These are phyloP conservation scores for Tolypocladium tropicale DNA, from an alignment of 2,329 filamentous ascomycete genomes.

Conservation along the genomic window DNA sequence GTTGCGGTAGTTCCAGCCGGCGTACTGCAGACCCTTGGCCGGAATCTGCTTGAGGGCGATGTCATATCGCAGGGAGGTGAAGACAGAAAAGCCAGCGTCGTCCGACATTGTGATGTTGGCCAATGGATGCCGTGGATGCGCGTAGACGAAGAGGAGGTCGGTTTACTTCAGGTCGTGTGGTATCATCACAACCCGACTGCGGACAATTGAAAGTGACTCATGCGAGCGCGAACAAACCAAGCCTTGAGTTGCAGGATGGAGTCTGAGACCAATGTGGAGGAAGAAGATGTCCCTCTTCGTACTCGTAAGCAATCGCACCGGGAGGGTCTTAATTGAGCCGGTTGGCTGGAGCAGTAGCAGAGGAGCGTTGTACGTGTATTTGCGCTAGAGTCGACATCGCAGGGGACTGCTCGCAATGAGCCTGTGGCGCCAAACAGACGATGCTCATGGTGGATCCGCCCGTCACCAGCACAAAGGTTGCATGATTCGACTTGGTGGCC, in stretches of 20 bases:
- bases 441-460: neutral
- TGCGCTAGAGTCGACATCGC: neutral
- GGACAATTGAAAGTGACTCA: neutral
- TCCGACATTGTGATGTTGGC: conserved; percentile 18
- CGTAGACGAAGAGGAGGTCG: too few species aligned
- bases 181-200: neutral
- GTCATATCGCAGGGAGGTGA: conserved; percentile 66
- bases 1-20: conserved; percentile 42
- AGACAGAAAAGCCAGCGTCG: conserved; percentile 44
- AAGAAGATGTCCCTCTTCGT: neutral
- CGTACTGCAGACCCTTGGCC: conserved; percentile 24
- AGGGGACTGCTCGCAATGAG: too few species aligned
- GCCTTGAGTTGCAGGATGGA: neutral
- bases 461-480: neutral
- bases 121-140: neutral
- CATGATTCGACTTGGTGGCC: neutral
- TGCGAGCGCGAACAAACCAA: neutral
- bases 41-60: conserved; percentile 37
- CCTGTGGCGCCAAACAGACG: neutral
- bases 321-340: neutral
- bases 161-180: neutral
- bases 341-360: neutral
- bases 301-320: too few species aligned
- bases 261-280: too few species aligned
- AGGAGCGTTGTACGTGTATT: too few species aligned